phyloP scores from a whole-genome alignment of 768 basidiomycete species.

The Tylopilus intermedius region DNA sequence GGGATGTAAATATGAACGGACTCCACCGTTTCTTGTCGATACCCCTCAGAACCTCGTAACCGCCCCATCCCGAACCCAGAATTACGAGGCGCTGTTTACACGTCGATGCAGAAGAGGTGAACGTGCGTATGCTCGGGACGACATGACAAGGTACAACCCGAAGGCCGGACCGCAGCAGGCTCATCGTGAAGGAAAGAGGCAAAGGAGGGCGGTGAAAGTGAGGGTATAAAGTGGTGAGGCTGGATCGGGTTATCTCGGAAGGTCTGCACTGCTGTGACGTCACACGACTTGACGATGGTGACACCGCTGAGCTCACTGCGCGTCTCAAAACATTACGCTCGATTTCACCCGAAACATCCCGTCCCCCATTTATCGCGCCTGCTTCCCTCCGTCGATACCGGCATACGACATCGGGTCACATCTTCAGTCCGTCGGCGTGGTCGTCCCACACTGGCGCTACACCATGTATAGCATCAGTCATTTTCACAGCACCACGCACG shows the following conservation, averaged over 20 bases:
- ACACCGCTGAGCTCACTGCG: conserved; percentile 18
- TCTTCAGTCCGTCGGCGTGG: conserved; percentile 30
- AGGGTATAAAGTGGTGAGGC: not conserved
- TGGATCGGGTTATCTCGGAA: conserved; percentile 17
- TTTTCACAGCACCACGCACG: conserved; percentile 32
- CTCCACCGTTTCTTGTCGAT: conserved; percentile 72
- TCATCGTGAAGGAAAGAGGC: conserved; percentile 8
- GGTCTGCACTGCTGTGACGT: not conserved
- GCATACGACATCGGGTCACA: conserved; percentile 31
- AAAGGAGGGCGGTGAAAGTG: not conserved
- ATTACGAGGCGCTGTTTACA: conserved; percentile 51
- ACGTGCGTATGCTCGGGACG: conserved; percentile 26
- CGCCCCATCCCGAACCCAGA: conserved; percentile 76
- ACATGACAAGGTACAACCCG: conserved; percentile 1
- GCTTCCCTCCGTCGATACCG: conserved; percentile 19
- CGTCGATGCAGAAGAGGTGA: conserved; percentile 34
- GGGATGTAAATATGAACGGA: conserved; percentile 28
- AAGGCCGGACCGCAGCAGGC: conserved; percentile 9
- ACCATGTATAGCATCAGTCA: conserved; percentile 39
- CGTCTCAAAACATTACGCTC: conserved; percentile 25
- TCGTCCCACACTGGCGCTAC: conserved; percentile 39
- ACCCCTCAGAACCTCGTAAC: conserved; percentile 61
- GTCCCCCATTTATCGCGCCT: conserved; percentile 35
- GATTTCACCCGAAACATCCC: conserved; percentile 35
- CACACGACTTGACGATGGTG: not conserved